phyloP scores from a whole-genome alignment of 163 green algal species.

The Chloromonas sp. region DNA sequence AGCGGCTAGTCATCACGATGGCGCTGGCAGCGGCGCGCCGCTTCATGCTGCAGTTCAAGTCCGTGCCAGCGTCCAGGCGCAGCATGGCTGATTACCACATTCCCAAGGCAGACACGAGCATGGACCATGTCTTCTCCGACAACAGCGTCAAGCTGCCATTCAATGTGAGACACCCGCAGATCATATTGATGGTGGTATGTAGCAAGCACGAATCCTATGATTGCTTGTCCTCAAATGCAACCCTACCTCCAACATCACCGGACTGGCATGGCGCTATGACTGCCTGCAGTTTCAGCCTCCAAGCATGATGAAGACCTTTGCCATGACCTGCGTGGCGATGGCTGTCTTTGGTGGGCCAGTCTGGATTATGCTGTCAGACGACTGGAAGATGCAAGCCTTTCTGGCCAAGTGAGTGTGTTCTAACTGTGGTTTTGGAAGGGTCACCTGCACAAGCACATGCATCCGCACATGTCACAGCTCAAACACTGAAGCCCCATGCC shows the following conservation, averaged over 20 bases:
- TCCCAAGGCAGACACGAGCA: slow-evolving; percentile 38
- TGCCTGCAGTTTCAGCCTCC: slow-evolving; percentile 35
- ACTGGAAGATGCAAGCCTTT: slow-evolving; percentile 34
- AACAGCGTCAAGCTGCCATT: slow-evolving; percentile 31
- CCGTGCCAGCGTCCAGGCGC: background rate
- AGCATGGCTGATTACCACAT: slow-evolving; percentile 24
- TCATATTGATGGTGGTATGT: background rate
- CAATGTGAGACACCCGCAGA: slow-evolving; percentile 21
- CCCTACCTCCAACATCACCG: background rate
- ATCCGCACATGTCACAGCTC: too few relatives aligned
- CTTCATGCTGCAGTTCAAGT: background rate
- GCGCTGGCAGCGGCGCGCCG: background rate
- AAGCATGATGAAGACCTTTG: slow-evolving; percentile 21
- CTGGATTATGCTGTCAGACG: slow-evolving; percentile 29
- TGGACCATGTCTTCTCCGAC: slow-evolving; percentile 45
- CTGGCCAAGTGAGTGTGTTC: slow-evolving; percentile 10
- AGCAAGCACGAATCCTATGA: background rate
- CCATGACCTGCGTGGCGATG: slow-evolving; percentile 13
- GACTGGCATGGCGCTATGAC: background rate
- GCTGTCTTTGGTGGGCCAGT: slow-evolving; percentile 34
- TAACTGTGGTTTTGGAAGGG: too few relatives aligned
- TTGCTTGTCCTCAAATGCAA: background rate
- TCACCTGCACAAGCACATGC: too few relatives aligned
- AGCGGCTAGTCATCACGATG: background rate
- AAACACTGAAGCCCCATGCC: too few relatives aligned